Evolutionary conservation across 192 early-diverging fungal species (phyloP).

Genomic region (Pilobolus umbonatus): DNA sequence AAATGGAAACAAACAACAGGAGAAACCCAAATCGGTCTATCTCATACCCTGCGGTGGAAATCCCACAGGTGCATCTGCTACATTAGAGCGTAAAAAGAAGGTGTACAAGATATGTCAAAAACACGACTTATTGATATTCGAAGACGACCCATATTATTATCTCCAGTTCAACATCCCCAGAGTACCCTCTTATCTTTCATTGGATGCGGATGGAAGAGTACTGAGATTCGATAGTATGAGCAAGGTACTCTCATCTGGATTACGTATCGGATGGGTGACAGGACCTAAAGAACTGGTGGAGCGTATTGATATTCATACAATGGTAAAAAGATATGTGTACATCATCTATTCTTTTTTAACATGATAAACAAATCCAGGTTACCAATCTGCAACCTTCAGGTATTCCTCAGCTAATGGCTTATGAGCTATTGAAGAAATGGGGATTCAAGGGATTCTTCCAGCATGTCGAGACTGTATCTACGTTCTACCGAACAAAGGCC

Average conservation of each 20-base stretch:
- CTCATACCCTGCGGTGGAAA: slow-evolving; percentile 86
- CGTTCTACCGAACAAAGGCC: slow-evolving; percentile 69
- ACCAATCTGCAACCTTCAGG: slow-evolving; percentile 83
- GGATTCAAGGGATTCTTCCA: slow-evolving; percentile 73
- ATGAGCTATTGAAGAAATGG: slow-evolving; percentile 70
- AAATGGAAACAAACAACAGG: slow-evolving; percentile 19
- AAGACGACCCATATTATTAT: slow-evolving; percentile 97
- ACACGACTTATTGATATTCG: slow-evolving; percentile 81
- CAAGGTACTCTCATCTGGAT: slow-evolving; percentile 85
- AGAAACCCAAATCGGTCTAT: slow-evolving; percentile 54
- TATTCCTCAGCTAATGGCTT: slow-evolving; percentile 73
- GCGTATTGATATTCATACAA: slow-evolving; percentile 73
- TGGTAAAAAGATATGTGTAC: slow-evolving; percentile 24
- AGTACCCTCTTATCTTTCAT: slow-evolving; percentile 71
- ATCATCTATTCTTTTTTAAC: not conserved
- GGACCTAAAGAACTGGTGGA: slow-evolving; percentile 65
- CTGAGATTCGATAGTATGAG: slow-evolving; percentile 90
- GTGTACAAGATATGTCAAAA: slow-evolving; percentile 74
- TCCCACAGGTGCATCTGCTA: slow-evolving; percentile 83
- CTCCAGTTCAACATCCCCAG: slow-evolving; percentile 57
- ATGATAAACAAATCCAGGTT: too few species aligned
- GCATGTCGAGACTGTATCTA: slow-evolving; percentile 63
- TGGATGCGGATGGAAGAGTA: slow-evolving; percentile 86
- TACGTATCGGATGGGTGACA: slow-evolving; percentile 80
- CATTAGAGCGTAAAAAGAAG: slow-evolving; percentile 65